Percentiles rank a stretch among this genome's conserved stretches.
These are phyloP conservation scores for Corylus heterophylla DNA, from an alignment of 306 rosid genomes.

Conservation along the genomic window DNA sequence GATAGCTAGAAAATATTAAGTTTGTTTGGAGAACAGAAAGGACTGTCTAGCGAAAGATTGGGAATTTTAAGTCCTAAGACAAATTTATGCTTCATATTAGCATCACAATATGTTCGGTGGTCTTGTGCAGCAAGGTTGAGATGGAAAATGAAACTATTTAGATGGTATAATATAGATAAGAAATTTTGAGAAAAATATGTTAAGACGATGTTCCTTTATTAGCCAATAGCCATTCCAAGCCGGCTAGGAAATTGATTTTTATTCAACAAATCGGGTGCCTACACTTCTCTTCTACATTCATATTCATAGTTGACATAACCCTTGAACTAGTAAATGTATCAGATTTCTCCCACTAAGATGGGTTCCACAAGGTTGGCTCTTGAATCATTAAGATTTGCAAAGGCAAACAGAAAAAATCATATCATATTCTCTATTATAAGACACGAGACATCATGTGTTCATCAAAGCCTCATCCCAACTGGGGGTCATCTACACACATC, in stretches of 20 bases:
- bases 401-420: not conserved
- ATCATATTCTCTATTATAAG: not conserved
- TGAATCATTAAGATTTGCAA: not conserved
- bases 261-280: not conserved
- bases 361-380: not conserved
- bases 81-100: not conserved
- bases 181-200: not conserved
- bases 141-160: conserved; percentile 3
- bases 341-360: not conserved
- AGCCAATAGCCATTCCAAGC: not conserved
- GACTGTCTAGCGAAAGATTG: not conserved
- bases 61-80: not conserved
- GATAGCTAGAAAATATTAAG: not conserved
- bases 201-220: not conserved
- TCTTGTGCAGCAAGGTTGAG: not conserved
- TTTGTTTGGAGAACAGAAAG: not conserved
- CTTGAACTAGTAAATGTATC: not conserved
- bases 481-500: conserved; percentile 18
- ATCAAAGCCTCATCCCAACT: conserved; percentile 19
- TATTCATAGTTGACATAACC: not conserved
- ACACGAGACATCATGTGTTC: conserved; percentile 16
- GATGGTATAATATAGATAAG: not conserved
- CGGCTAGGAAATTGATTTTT: too few relatives aligned
- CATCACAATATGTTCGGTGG: not conserved
- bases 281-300: not conserved